phyloP scores from a whole-genome alignment of 2,329 filamentous ascomycete genomes.

The Hypomyces rosellus region DNA sequence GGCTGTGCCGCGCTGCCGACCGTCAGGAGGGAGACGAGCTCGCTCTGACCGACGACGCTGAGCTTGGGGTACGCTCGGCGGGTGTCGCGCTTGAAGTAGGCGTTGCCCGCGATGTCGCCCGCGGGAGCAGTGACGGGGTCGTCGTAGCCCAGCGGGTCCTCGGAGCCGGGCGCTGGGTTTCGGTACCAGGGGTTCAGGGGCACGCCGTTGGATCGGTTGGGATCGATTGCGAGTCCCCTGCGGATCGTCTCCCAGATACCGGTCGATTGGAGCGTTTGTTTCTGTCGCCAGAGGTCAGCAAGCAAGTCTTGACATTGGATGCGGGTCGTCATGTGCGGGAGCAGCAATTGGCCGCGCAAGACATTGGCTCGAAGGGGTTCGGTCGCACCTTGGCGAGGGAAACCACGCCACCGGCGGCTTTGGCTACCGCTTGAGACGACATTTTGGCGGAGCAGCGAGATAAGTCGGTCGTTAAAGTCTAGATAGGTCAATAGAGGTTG shows the following conservation, averaged over 20 bases:
- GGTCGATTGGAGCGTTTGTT: constrained; percentile 88
- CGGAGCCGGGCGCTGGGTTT: constrained; percentile 57
- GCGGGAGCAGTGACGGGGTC: constrained; percentile 53
- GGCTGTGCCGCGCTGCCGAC: constrained; percentile 77
- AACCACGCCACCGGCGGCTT: constrained; percentile 48
- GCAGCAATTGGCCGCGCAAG: constrained; percentile 7
- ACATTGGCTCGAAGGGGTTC: not conserved
- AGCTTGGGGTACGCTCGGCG: constrained; percentile 76
- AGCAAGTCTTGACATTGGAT: not conserved
- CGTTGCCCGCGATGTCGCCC: constrained; percentile 38
- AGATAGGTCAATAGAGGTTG: constrained; percentile 14
- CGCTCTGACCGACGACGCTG: constrained; percentile 74
- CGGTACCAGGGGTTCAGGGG: constrained; percentile 92
- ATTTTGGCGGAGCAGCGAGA: constrained; percentile 37
- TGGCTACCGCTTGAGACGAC: constrained; percentile 55
- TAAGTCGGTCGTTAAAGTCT: constrained; percentile 5
- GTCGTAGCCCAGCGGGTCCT: constrained; percentile 32
- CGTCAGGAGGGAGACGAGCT: constrained; percentile 77
- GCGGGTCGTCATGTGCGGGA: not conserved
- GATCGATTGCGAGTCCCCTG: constrained; percentile 70
- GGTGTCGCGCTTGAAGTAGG: constrained; percentile 79
- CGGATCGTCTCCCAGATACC: constrained; percentile 86
- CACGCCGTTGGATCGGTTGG: constrained; percentile 82
- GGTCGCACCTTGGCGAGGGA: constrained; percentile 52
- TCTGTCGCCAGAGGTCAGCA: constrained; percentile 46